Base-by-base conservation (phyloP, 169 alveolate genomes). In the Plasmodium adleri region DNA sequence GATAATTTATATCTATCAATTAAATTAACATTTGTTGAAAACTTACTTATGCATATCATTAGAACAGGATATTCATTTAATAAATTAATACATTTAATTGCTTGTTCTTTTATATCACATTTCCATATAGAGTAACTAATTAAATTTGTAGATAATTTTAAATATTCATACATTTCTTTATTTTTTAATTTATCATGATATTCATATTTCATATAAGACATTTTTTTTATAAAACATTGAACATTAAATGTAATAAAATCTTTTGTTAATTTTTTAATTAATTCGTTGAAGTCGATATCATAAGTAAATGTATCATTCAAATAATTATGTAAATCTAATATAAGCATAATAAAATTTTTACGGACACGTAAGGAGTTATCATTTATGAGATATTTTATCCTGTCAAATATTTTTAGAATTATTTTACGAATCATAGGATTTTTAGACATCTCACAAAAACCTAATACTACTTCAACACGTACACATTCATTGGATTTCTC, bases 61-160 rank as follows among this genome's bases (percentile, higher is more conserved):
- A 83, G 26, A 15, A 62, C 91, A n/a, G 91, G 91, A 20, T 68
- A 83, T 68, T 83, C 91, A 83, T 70, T 83, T 83, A 83, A 26
- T 8, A 83, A 20, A 26, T 83, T 67, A 1, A 83, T 62, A 39
- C 80, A 83, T 17, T 50, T 63, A 22, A 68, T 83, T 59, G 91
- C 86, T 52, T 83, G 91, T 49, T 83, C 80, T 22, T 83, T 83
- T 54, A 83, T 83, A 50, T 72, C 63, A 22, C 72, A 70, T 54
- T 67, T 20, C 86, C 91, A 83, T 54, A 83, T 70, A 56, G 85
- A 58, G 45, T 83, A 59, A 0, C 74, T 83, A 6, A 83, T 83
- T 45, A 83, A 58, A 83, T 67, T 70, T 22, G 75, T 26, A 15
- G 86, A 28, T 22, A 83, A n/a, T 43, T 71, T 83, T 12, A 83